Base-by-base conservation (phyloP, 2,329 filamentous ascomycete genomes). In the Penicillium sp. region DNA sequence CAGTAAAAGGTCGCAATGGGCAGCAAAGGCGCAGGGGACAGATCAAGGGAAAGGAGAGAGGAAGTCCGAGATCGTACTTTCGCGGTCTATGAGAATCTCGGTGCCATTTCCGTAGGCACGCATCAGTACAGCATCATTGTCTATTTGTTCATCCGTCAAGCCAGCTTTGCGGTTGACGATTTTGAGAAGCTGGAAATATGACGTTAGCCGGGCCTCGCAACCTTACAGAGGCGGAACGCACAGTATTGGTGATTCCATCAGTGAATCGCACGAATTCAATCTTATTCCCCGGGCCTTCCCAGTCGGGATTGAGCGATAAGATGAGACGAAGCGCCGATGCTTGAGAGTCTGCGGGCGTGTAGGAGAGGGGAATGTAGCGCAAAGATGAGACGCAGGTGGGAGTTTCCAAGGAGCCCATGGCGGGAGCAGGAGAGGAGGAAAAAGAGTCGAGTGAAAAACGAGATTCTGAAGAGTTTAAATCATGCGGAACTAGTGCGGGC, bases 161-260 rank as follows among this genome's bases (percentile, higher is more conserved):
- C 84, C 85, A 10, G 78, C 73, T 39, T 64, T 65, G 52, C 65
- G 62, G 50, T 69, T 70, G 48, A 70, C 61, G 40, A 71, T 64
- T 72, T 71, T 71, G 50, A 74, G 58, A 32, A 74, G 65, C 71
- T 74, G 55, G 18, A 45, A n/a, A 20, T 40, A 33, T 15, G 25
- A 16, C 9, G 50, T 60, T 47, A 56, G 52, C 47, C 18, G 38
- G 44, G 32, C 22, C 17, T 12, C 5, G 25, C 6, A 27, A 11
- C 6, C 10, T 4, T 11, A 13, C 25, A 13, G 25, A 27, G 6
- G 9, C 18, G 5, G 26, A 37, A 72, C 74, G 51, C 67, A 79
- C 76, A 49, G 89, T 96, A 68, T 98, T 98, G 51, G 92, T 98
- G 68, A 96, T 98, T 59, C 92, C 92, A 58, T 98, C 92, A 26